Evolutionary conservation across 345 rosid genomes (phyloP), one percentile per base, ranked within the genome.

Genomic region (Brassica incana): DNA sequence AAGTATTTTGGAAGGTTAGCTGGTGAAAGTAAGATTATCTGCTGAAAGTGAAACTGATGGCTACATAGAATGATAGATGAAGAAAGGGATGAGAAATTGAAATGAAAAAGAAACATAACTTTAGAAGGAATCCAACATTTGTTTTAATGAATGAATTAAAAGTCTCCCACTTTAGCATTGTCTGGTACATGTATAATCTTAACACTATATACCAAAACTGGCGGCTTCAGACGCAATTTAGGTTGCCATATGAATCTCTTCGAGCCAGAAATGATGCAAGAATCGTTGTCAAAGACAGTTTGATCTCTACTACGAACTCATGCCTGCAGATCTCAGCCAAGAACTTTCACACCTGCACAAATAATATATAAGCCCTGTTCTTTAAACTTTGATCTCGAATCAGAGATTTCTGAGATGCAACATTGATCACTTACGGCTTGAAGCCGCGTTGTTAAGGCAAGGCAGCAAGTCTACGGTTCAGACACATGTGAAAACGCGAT

Each of bases 141-240:
- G 50, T 72, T 58, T n/a, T 14, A 74, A 68, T 68, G 71, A 69
- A 69, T 68, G 60, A 36, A 68, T 50, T 23, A 67, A 48, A 62
- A 59, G 62, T 52, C n/a, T 73, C 58, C 32, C 16, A 61, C 20
- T 74, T 16, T 35, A 43, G 71, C 66, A 73, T 73, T 18, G 14
- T 58, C 68, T 65, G 40, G 16, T 60, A 59, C 5, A 27, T 32
- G 67, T 73, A 74, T 77, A 77, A 18, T 79, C 75, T 80, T 2
- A 75, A 75, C 78, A 74, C 67, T 80, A 80, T 80, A 80, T 61
- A 75, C 72, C 83, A 75, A 75, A 80, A 80, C 71, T 56, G 72
- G 78, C 75, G 66, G 75, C 75, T 74, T 18, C 36, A 74, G 69
- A 73, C 27, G 74, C 77, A 66, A 66, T 78, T 66, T 18, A 33